Base-by-base conservation (phyloP, 768 basidiomycete genomes). In the Hericium rajendrae region DNA sequence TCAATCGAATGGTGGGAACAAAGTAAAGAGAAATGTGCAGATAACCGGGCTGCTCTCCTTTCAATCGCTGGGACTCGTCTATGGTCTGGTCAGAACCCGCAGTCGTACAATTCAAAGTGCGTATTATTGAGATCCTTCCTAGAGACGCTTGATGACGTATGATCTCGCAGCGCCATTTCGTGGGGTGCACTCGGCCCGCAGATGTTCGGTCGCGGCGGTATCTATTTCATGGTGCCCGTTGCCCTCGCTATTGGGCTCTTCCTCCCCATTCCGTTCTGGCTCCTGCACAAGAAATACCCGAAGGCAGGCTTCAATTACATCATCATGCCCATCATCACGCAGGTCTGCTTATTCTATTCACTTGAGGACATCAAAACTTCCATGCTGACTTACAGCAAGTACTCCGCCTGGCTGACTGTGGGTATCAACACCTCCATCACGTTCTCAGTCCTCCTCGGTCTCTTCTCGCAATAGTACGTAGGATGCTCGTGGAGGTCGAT, bases 181-280 rank as follows among this genome's bases (percentile, higher is more conserved):
- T 70, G 68, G 67, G 68, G 69, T 13, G 70, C 68, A 15, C 66
- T 71, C 50, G 65, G 66, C 26, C 66, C 66, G 28, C 58, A 69
- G 55, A 72, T 71, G 71, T 71, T 69, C 55, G 61, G 64, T 38
- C 56, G 60, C 16, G 62, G 63, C 18, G 58, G 53, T 6, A 51
- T 20, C 37, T 68, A 71, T 62, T 55, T 63, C 49, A 65, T 65
- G 62, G 68, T 67, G 20, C 66, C 72, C 3, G 32, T 65, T 52
- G 60, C 65, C 11, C 65, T 69, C 53, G 56, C 65, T 41, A 60
- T 71, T 54, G 71, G 71, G 12, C 63, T 70, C 51, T 60, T 64
- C 51, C 62, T 70, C 10, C 72, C 72, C 10, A 54, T 73, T 38
- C 72, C 71, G 16, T 69, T 70, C 68, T 72, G 64, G 58, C 38